Base-by-base conservation (phyloP, 1,139 yeast species). In the Pichia sp. region DNA sequence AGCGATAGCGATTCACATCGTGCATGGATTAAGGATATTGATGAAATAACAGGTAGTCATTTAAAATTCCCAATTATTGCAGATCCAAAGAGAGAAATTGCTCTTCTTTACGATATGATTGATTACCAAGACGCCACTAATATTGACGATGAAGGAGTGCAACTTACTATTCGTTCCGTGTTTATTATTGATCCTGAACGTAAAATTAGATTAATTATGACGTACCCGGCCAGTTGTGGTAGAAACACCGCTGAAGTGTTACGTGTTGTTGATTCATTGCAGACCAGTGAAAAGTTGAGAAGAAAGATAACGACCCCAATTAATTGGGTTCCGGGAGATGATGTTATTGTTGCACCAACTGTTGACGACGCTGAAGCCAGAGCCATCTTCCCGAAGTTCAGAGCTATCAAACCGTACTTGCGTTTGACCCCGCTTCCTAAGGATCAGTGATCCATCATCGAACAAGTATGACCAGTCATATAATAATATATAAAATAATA, bases 201-300 rank as follows among this genome's bases (percentile, higher is more conserved):
- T 71, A 80, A 74, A 54, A 72, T 84, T 53, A 73, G 94, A 61
- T 71, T 84, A 57, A 80, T 76, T 49, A 66, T 84, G 62, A 65
- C 88, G 31, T 85, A 85, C 68, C 95, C 94, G 38, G 88, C 93
- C 43, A 80, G 89, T 27, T 79, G 87, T 36, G 94, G 95, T 55
- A 76, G 95, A 68, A 84, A 84, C 75, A 80, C 93, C 36, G 91
- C 93, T 48, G 95, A 84, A 66, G 84, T 84, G 29, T 72, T 84
- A 59, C 74, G 95, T 63, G 87, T 80, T 38, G 69, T 84, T 50
- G 94, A 85, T 64, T 80, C 91, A 38, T 72, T 85, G 55, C 93
- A 84, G 68, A 69, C 76, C 43, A 80, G 84, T 55, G 93, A 84
- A 64, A 72, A 71, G 61, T 32, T 41, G 8, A 27, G 15, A 3